Evolutionary conservation across 192 early-diverging fungal genomes (phyloP).

Genomic region (Endogone sp.): DNA sequence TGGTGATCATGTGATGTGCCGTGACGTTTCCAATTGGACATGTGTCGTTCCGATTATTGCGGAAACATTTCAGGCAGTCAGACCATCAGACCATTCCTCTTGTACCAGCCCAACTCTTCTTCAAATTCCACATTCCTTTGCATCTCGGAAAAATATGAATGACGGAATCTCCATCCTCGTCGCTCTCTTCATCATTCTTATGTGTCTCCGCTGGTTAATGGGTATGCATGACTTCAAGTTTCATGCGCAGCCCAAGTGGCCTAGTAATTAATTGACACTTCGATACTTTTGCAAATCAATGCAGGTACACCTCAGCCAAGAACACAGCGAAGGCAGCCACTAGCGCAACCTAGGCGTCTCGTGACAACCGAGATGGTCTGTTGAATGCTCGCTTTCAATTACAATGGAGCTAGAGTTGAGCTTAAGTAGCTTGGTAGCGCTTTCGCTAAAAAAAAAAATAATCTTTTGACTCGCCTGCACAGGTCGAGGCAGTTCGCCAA

Average conservation of each 20-base stretch:
- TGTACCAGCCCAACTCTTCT: not conserved
- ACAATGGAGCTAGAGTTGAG: too few species aligned
- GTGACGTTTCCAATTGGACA: too few species aligned
- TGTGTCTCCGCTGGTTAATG: slow-evolving; percentile 53
- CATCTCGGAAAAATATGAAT: too few species aligned
- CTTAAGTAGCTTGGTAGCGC: not conserved
- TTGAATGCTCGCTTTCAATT: not conserved
- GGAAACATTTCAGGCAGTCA: not conserved
- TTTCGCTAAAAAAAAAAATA: not conserved
- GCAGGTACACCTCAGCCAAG: slow-evolving; percentile 9
- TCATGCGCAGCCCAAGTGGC: too few species aligned
- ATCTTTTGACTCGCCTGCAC: not conserved
- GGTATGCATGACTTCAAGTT: slow-evolving; percentile 24
- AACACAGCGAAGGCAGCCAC: slow-evolving; percentile 1
- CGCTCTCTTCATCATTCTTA: slow-evolving; percentile 53
- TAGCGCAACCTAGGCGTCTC: slow-evolving; percentile 14
- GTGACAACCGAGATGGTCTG: slow-evolving; percentile 34
- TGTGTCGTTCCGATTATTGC: too few species aligned
- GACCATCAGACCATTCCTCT: not conserved
- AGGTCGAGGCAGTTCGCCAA: slow-evolving; percentile 52
- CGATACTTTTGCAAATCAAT: not conserved
- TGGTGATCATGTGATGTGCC: not conserved
- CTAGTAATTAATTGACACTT: too few species aligned
- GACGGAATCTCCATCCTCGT: slow-evolving; percentile 55
- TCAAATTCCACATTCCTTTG: too few species aligned